phyloP scores from a whole-genome alignment of 2,329 filamentous ascomycete genomes.

The Mycosphaerella arachidis region DNA sequence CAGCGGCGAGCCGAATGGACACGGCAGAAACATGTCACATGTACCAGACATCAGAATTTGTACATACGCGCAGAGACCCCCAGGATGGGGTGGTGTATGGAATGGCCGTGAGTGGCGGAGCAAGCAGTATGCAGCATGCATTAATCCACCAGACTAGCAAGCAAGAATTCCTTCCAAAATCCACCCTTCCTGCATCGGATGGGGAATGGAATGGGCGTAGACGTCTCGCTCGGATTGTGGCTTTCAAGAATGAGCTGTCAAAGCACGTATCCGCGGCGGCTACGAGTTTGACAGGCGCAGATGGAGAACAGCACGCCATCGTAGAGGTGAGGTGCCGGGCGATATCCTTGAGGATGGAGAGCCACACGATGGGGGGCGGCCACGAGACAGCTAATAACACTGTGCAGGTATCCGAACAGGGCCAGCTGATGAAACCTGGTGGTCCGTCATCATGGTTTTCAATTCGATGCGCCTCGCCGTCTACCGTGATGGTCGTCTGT shows the following conservation, averaged over 20 bases:
- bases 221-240: not conserved
- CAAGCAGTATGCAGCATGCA: not conserved
- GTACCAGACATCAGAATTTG: not conserved
- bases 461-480: not conserved
- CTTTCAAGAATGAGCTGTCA: slow-evolving; percentile 1
- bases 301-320: not conserved
- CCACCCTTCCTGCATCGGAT: not conserved
- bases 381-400: not conserved
- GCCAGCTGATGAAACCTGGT: not conserved
- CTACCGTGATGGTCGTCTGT: not conserved
- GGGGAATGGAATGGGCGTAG: not conserved
- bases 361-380: not conserved
- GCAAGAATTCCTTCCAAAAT: not conserved
- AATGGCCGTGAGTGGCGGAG: not conserved
- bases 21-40: not conserved
- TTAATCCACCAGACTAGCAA: not conserved
- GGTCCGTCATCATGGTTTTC: not conserved
- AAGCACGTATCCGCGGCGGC: slow-evolving; percentile 1
- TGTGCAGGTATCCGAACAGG: not conserved
- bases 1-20: not conserved
- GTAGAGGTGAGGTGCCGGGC: not conserved
- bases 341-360: not conserved
- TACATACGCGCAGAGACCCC: not conserved
- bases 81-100: not conserved
- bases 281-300: not conserved